These are phyloP conservation scores for Alternaria conjuncta DNA, from an alignment of 2,329 filamentous ascomycete genomes.

Conservation along the genomic window DNA sequence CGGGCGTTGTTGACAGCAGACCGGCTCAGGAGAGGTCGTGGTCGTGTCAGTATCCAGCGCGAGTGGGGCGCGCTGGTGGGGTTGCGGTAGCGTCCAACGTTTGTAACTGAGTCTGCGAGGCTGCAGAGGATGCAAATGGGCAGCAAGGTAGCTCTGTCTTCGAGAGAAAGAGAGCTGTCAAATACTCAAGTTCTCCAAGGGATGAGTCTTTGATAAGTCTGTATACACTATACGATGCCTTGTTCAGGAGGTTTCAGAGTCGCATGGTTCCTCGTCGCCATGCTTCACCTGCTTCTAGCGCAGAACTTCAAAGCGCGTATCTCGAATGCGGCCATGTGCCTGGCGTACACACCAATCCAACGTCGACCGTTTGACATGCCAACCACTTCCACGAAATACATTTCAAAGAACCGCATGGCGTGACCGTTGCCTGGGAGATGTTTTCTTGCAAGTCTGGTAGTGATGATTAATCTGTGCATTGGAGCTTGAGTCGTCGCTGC, in stretches of 20 bases:
- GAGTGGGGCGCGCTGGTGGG: conserved; percentile 37
- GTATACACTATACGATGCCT: conserved; percentile 13
- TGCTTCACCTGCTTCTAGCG: conserved; percentile 32
- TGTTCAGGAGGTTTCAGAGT: conserved; percentile 29
- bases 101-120: conserved; percentile 25
- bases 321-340: neutral
- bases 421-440: neutral
- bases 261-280: conserved; percentile 19
- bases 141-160: neutral
- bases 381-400: neutral
- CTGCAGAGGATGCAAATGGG: conserved; percentile 6
- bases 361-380: neutral
- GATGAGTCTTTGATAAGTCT: conserved; percentile 1
- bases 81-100: conserved; percentile 20
- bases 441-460: neutral
- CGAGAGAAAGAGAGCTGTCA: neutral
- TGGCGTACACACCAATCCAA: neutral
- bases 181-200: neutral
- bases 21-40: conserved; percentile 29
- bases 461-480: neutral
- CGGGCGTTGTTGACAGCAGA: conserved; percentile 23
- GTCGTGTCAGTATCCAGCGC: conserved; percentile 22
- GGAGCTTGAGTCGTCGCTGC: neutral
- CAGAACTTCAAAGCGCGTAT: conserved; percentile 16
- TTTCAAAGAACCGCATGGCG: neutral